These are phyloP conservation scores for Gnaphalium uliginosum DNA, from an alignment of 129 eudicot genomes.

Conservation along the genomic window DNA sequence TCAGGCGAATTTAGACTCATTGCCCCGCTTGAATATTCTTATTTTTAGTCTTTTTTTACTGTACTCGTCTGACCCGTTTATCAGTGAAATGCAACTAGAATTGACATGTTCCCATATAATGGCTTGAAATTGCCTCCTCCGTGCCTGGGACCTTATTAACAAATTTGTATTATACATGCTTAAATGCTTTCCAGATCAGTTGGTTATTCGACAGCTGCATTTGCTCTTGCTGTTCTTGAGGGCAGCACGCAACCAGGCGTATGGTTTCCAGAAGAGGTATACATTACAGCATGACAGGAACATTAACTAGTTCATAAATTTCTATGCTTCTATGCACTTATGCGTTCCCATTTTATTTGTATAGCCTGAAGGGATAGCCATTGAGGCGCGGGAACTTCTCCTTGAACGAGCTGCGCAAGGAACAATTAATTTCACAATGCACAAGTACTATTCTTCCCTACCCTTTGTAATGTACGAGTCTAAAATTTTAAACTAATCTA, in stretches of 20 bases:
- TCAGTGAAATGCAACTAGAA: neutral
- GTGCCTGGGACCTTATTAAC: neutral
- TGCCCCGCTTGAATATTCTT: neutral
- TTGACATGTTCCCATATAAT: neutral
- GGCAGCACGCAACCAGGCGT: constrained; percentile 96
- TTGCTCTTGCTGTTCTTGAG: constrained; percentile 86
- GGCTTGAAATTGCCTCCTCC: constrained; percentile 2
- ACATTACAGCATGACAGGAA: constrained; percentile 15
- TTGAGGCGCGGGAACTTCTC: constrained; percentile 84
- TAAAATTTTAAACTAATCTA: neutral
- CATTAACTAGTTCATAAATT: neutral
- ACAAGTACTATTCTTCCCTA: constrained; percentile 56
- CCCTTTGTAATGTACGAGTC: neutral
- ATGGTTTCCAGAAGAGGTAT: constrained; percentile 99
- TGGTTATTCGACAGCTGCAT: constrained; percentile 80
- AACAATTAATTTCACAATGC: constrained; percentile 73
- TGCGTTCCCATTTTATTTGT: constrained; percentile 10
- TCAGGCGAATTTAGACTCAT: neutral
- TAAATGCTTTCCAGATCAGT: constrained; percentile 66
- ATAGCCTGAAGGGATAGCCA: constrained; percentile 84
- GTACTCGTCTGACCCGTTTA: too few species aligned
- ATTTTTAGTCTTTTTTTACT: too few species aligned
- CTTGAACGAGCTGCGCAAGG: constrained; percentile 85
- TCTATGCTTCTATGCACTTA: neutral
- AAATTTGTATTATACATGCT: neutral